Evolutionary conservation across 495 filamentous ascomycete species (phyloP).

Genomic region (Choiromyces venosus): DNA sequence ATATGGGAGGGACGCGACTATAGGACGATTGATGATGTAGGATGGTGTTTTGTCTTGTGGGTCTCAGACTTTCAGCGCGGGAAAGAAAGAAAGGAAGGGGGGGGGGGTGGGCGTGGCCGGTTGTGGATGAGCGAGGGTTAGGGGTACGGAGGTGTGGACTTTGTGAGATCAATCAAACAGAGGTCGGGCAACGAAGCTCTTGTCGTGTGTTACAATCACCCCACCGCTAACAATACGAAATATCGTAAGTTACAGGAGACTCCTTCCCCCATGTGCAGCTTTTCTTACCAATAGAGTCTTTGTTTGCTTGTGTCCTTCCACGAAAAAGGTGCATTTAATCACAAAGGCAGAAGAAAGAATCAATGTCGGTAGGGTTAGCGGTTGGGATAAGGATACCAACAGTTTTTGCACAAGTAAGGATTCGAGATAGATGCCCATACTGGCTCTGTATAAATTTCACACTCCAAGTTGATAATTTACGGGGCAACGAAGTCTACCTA

Average conservation of each 20-base stretch:
- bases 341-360: not conserved
- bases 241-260: not conserved
- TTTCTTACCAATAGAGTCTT: not conserved
- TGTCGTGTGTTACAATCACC: not conserved
- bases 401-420: not conserved
- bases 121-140: constrained; percentile 33
- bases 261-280: not conserved
- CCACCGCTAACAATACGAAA: not conserved
- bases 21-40: constrained; percentile 5
- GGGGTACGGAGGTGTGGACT: constrained; percentile 11
- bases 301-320: not conserved
- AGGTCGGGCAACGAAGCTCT: not conserved
- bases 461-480: too few species aligned
- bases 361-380: not conserved
- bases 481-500: too few species aligned
- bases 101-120: constrained; percentile 24
- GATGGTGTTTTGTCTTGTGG: constrained; percentile 5
- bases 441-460: not conserved
- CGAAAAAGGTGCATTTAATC: not conserved
- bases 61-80: constrained; percentile 8
- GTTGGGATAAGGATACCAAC: not conserved
- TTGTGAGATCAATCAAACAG: not conserved
- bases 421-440: not conserved
- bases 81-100: constrained; percentile 8
- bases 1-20: constrained; percentile 11